Evolutionary conservation across 2,329 filamentous ascomycete species (phyloP), one percentile per base, ranked within the genome.

Genomic region (Pseudocercospora fijiensis): DNA sequence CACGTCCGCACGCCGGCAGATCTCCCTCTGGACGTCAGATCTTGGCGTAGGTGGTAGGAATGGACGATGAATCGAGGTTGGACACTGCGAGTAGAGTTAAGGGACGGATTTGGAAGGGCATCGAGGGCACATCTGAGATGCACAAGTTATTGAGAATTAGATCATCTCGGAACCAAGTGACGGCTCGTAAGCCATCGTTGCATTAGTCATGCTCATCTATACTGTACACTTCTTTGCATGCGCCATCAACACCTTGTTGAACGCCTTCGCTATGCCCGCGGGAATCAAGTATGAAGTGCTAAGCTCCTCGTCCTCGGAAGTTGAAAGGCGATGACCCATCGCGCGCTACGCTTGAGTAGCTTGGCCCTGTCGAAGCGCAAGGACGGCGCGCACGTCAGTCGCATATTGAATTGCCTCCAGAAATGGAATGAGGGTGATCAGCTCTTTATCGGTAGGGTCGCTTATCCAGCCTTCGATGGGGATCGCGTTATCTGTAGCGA

Each of bases 381-480:
- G 83, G 67, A 98, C 82, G 56, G 95, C 93, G 72, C 95, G 86
- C 64, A 99, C 94, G 78, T 99, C 95, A 58, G 94, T 96, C 70
- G 95, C 93, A 79, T 98, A 96, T 80, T 98, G 95, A 74, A 99
- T 80, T 18, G 92, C 95, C 79, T 99, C 95, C 51, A 99, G 83
- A 72, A 98, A 83, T 30, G 95, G 95, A 63, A 99, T 88, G 65
- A 99, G 84, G 78, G 98, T 92, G 77, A 98, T 84, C 69, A 99
- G 83, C 75, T 97, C 94, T 76, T 93, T 95, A 79, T 99, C 95
- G 26, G 95, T 98, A 22, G 95, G 95, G 79, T 99, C 95, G 77
- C 89, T 96, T 80, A 99, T 98, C 95, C 95, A 99, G 74, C 95
- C 95, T 81, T 98, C 94, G 75, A 99, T 98, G 2, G 95, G 95